Percentiles rank a stretch among this genome's conserved stretches.
phyloP scores from a whole-genome alignment of 75 land plant species.

The Chamaecyparis obtusa region DNA sequence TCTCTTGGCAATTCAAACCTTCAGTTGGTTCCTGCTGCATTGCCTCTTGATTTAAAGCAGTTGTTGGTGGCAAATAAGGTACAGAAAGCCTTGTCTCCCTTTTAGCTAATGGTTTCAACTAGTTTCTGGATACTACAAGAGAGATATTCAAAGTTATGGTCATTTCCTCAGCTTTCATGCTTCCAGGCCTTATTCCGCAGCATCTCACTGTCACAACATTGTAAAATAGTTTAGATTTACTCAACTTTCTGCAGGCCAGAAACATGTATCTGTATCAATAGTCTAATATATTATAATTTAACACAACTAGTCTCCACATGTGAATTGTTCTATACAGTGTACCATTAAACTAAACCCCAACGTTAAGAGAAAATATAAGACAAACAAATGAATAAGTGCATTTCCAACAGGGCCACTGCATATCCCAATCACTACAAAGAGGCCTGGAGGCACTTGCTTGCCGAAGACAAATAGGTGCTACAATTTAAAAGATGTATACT shows the following conservation, averaged over 20 bases:
- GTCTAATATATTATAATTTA: no score
- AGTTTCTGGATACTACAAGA: not conserved
- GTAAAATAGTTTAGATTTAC: not conserved
- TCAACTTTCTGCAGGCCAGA: not conserved
- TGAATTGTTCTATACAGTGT: not conserved
- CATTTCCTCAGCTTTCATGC: not conserved
- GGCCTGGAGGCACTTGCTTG: not conserved
- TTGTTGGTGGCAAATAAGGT: not conserved
- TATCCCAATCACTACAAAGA: not conserved
- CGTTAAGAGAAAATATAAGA: not conserved
- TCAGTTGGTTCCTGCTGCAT: not conserved
- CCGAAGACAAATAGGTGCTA: not conserved
- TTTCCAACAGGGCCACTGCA: not conserved
- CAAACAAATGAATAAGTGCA: not conserved
- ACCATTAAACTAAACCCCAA: not conserved
- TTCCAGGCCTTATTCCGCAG: not conserved
- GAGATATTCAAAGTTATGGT: not conserved
- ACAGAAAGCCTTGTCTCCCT: not conserved
- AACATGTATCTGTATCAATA: not conserved
- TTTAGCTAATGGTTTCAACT: not conserved
- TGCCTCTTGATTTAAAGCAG: not conserved
- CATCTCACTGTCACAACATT: not conserved
- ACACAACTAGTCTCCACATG: no score
- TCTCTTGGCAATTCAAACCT: not conserved
- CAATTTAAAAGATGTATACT: not conserved